phyloP scores from a whole-genome alignment of 345 rosid genomes.

The Durio zibethinus region DNA sequence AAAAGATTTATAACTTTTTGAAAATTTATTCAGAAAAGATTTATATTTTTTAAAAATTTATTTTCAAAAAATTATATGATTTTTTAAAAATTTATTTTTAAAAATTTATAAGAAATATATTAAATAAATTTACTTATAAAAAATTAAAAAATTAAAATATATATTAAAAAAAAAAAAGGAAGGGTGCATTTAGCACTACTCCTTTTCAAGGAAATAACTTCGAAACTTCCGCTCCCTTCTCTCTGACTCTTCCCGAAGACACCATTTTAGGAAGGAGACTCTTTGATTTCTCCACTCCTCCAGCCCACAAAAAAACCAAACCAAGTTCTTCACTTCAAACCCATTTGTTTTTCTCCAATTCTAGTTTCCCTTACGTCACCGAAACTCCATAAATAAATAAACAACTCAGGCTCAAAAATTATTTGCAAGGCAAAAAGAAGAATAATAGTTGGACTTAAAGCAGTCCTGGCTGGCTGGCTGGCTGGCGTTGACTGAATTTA shows the following conservation, averaged over 20 bases:
- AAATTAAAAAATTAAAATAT: too few relatives aligned
- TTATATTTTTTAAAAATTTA: too few relatives aligned
- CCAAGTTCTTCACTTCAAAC: not conserved
- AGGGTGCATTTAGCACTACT: too few relatives aligned
- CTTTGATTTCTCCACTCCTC: not conserved
- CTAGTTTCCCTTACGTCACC: not conserved
- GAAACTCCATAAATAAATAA: not conserved
- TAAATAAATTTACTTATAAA: too few relatives aligned
- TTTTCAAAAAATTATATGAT: too few relatives aligned
- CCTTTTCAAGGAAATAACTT: constrained; percentile 9
- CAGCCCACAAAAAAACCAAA: not conserved
- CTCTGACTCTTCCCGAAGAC: not conserved
- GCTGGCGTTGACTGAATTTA: constrained; percentile 10
- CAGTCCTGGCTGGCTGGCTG: not conserved
- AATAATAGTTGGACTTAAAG: too few relatives aligned
- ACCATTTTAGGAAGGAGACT: not conserved
- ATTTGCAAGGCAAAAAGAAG: not conserved
- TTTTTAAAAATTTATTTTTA: too few relatives aligned
- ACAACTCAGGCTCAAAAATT: not conserved
- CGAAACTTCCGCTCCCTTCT: constrained; percentile 16
- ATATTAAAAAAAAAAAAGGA: too few relatives aligned
- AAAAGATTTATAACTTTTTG: too few relatives aligned
- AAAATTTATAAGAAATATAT: too few relatives aligned
- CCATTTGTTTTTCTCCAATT: not conserved
- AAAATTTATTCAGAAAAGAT: too few relatives aligned